A percentile compares a stretch with the other conserved stretches of the same genome.
These are phyloP conservation scores for Scenedesmus sp. DNA, from an alignment of 163 green algal species.

Conservation along the genomic window DNA sequence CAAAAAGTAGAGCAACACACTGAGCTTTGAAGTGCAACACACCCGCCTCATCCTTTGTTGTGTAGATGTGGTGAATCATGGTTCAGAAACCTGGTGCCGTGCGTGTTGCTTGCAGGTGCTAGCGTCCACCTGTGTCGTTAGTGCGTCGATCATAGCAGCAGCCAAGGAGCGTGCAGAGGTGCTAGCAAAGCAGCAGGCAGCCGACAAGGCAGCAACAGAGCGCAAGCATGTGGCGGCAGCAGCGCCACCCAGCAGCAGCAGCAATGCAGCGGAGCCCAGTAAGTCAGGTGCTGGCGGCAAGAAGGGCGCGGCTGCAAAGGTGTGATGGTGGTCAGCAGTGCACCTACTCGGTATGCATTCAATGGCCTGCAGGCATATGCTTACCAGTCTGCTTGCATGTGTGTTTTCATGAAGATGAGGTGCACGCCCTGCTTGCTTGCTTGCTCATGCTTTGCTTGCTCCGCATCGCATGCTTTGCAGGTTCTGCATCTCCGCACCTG, in stretches of 20 bases:
- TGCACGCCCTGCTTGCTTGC: too few relatives aligned
- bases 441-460: too few relatives aligned
- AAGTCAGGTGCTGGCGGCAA: slow-evolving; percentile 29
- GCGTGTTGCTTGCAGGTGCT: slow-evolving; percentile 60
- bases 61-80: too few relatives aligned
- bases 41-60: too few relatives aligned
- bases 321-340: not conserved
- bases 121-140: slow-evolving; percentile 76
- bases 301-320: slow-evolving; percentile 41
- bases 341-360: not conserved
- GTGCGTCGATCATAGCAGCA: slow-evolving; percentile 63
- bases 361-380: not conserved
- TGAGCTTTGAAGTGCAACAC: too few relatives aligned
- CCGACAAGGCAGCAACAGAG: slow-evolving; percentile 65
- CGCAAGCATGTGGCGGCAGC: slow-evolving; percentile 43
- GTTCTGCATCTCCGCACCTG: not conserved
- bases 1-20: too few relatives aligned
- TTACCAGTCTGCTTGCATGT: not conserved
- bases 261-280: not conserved
- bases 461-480: too few relatives aligned
- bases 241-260: slow-evolving; percentile 42
- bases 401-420: too few relatives aligned
- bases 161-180: slow-evolving; percentile 58
- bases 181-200: slow-evolving; percentile 60
- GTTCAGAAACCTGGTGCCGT: too few relatives aligned